Evolutionary conservation across 2,329 filamentous ascomycete genomes (phyloP).

Genomic region (Cordyceps pruinosa): DNA sequence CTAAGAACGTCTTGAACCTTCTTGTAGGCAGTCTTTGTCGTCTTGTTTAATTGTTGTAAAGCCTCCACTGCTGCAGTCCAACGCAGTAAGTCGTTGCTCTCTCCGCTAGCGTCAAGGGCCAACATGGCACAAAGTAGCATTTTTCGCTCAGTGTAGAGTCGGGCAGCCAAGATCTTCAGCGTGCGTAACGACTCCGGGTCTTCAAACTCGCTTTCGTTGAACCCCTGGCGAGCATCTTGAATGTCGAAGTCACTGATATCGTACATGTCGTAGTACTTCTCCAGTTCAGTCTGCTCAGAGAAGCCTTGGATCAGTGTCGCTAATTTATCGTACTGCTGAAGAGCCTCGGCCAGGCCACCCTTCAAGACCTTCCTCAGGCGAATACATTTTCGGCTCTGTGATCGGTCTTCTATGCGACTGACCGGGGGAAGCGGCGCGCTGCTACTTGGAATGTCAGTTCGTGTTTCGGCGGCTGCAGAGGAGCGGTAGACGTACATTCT

Average conservation of each 20-base stretch:
- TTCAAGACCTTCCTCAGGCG: conserved; percentile 72
- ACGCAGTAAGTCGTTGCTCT: conserved; percentile 65
- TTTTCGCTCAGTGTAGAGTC: conserved; percentile 74
- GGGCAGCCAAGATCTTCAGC: conserved; percentile 73
- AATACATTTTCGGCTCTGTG: conserved; percentile 70
- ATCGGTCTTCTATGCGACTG: conserved; percentile 78
- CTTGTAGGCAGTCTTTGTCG: conserved; percentile 56
- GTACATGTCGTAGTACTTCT: conserved; percentile 89
- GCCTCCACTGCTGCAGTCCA: conserved; percentile 75
- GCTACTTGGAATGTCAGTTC: conserved; percentile 37
- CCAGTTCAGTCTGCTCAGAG: conserved; percentile 72
- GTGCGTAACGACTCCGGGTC: conserved; percentile 71
- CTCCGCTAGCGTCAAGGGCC: conserved; percentile 75
- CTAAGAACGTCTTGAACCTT: conserved; percentile 62
- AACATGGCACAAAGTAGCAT: conserved; percentile 84
- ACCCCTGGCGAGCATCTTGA: conserved; percentile 59
- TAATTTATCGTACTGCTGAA: conserved; percentile 66
- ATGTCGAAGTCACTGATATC: conserved; percentile 70
- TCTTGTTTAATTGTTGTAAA: conserved; percentile 57
- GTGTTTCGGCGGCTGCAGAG: background rate
- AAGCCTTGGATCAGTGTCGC: conserved; percentile 63
- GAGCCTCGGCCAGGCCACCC: conserved; percentile 59
- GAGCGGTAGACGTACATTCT: conserved; percentile 53
- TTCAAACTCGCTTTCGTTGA: conserved; percentile 62
- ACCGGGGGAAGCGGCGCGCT: conserved; percentile 89